Evolutionary conservation across 208 protist genomes (phyloP).

Genomic region (Wallacemonas collosoma): DNA sequence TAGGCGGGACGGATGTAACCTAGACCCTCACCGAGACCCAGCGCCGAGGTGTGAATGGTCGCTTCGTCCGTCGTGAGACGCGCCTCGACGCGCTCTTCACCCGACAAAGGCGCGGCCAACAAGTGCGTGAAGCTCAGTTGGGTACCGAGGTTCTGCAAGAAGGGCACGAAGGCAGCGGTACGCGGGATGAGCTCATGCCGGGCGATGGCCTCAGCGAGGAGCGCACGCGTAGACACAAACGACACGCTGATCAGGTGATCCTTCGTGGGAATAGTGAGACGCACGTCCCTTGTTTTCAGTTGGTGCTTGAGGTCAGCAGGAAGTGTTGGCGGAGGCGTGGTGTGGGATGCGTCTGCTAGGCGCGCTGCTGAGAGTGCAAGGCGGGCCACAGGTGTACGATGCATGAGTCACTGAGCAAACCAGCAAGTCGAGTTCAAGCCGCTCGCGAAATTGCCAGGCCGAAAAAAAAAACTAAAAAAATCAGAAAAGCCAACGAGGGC

Average conservation of each 20-base stretch:
- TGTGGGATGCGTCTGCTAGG: background rate
- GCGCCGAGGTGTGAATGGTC: slow-evolving; percentile 54
- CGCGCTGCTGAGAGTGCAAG: background rate
- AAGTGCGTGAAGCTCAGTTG: slow-evolving; percentile 74
- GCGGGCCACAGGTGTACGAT: slow-evolving; percentile 4
- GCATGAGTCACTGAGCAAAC: background rate
- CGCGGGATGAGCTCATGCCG: slow-evolving; percentile 53
- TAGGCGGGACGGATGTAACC: slow-evolving; percentile 43
- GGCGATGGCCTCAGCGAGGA: slow-evolving; percentile 54
- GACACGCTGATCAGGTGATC: slow-evolving; percentile 48
- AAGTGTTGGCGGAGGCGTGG: background rate
- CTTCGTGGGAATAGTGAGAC: slow-evolving; percentile 48
- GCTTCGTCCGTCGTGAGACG: slow-evolving; percentile 58
- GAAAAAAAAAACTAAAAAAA: too few species aligned
- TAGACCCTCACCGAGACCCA: slow-evolving; percentile 81
- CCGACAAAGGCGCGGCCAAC: slow-evolving; percentile 53
- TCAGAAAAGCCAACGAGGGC: too few species aligned
- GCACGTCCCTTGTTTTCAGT: slow-evolving; percentile 71
- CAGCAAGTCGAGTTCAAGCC: too few species aligned
- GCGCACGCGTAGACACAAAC: slow-evolving; percentile 45
- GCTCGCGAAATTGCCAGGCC: too few species aligned
- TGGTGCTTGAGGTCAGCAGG: slow-evolving; percentile 20
- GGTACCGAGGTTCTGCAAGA: slow-evolving; percentile 63
- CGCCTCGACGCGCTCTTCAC: slow-evolving; percentile 73
- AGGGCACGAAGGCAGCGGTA: slow-evolving; percentile 34